phyloP scores from a whole-genome alignment of 306 rosid genomes.

The Trichosanthes truncata region DNA sequence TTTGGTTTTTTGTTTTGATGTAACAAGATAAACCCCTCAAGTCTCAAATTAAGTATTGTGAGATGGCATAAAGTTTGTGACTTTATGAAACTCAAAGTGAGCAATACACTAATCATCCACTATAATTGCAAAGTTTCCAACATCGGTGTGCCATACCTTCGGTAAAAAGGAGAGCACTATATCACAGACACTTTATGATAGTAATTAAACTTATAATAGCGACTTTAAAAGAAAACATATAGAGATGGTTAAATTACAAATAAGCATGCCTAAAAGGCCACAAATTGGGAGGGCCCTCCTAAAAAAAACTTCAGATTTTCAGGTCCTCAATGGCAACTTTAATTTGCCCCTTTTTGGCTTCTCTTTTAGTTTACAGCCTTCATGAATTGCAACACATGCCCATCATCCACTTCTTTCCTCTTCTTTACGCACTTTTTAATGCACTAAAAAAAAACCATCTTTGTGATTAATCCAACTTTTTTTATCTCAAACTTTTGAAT shows the following conservation, averaged over 20 bases:
- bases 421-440: neutral
- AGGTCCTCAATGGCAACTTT: conserved; percentile 1
- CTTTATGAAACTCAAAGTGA: neutral
- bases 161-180: neutral
- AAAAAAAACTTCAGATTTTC: neutral
- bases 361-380: conserved; percentile 3
- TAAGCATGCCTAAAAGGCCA: neutral
- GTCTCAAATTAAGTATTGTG: neutral
- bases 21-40: neutral
- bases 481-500: neutral
- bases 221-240: neutral
- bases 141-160: neutral
- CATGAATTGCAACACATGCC: conserved; percentile 3
- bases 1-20: neutral
- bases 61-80: neutral
- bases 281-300: neutral
- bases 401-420: neutral
- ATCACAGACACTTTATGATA: neutral
- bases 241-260: neutral
- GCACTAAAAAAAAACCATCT: neutral
- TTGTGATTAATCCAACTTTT: neutral
- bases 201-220: neutral
- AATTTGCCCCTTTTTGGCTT: neutral
- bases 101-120: conserved; percentile 4
- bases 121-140: neutral